These are phyloP conservation scores for Penstemon newberryi DNA, from an alignment of 257 asterid genomes.

Conservation along the genomic window DNA sequence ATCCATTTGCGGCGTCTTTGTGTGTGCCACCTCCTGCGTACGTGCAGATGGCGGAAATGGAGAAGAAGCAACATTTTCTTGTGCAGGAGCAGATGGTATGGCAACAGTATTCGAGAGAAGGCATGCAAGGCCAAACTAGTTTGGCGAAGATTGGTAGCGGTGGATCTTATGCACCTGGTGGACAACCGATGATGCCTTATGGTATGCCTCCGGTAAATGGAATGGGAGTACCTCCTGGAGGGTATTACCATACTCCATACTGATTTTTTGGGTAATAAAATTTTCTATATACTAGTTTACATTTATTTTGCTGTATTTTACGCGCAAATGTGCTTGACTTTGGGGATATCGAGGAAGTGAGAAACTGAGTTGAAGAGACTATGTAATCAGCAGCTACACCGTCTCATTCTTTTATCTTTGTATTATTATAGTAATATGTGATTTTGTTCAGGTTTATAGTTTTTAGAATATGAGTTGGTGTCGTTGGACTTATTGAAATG, in stretches of 20 bases:
- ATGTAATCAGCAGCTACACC: background rate
- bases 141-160: conserved; percentile 62
- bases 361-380: conserved; percentile 37
- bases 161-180: conserved; percentile 60
- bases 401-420: conserved; percentile 28
- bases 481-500: background rate
- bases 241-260: conserved; percentile 56
- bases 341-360: conserved; percentile 35
- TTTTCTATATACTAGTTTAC: conserved; percentile 34
- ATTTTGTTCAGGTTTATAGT: conserved; percentile 29
- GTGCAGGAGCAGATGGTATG: conserved; percentile 79
- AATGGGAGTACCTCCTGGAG: conserved; percentile 51
- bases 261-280: conserved; percentile 34
- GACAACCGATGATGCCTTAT: conserved; percentile 51
- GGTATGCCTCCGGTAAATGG: conserved; percentile 78
- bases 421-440: conserved; percentile 34
- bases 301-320: conserved; percentile 38
- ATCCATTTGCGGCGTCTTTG: conserved; percentile 81
- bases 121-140: conserved; percentile 80
- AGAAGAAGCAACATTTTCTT: conserved; percentile 71
- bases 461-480: conserved; percentile 6
- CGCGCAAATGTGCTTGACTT: conserved; percentile 42
- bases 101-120: conserved; percentile 73
- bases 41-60: conserved; percentile 88
- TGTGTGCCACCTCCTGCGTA: conserved; percentile 71